Conservation (phyloP, 176 grass and related monocot genomes). For the Elymus sibiricus region DNA sequence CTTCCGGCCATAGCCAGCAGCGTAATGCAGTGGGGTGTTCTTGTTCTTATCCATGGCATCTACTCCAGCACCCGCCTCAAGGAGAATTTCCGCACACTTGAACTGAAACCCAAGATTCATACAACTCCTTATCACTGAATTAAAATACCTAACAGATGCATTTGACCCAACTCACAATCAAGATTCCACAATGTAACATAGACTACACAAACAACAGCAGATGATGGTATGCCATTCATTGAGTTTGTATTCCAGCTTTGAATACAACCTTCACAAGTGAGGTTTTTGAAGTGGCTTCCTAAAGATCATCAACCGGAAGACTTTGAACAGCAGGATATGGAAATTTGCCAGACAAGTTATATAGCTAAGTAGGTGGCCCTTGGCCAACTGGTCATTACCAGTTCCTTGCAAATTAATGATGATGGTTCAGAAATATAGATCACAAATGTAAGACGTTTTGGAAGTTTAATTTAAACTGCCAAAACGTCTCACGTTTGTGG, state of each 20-base stretch:
- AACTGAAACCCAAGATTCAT: conserved; percentile 43
- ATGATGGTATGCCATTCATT: not conserved
- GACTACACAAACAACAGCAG: not conserved
- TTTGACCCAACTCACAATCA: not conserved
- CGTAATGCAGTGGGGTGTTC: conserved; percentile 89
- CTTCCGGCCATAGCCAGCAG: conserved; percentile 79
- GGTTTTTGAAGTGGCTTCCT: not conserved
- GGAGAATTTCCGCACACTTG: conserved; percentile 66
- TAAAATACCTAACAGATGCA: not conserved
- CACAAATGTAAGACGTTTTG: no score
- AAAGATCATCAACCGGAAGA: not conserved
- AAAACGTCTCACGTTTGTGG: no score
- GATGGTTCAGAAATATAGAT: not conserved
- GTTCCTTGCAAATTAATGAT: not conserved
- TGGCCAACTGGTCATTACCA: conserved; percentile 10
- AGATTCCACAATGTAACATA: not conserved
- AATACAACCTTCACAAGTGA: not conserved
- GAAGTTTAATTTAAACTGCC: no score
- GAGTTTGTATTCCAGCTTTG: not conserved
- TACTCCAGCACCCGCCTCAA: conserved; percentile 65
- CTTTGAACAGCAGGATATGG: not conserved
- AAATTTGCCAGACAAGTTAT: not conserved
- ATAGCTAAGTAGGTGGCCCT: not conserved
- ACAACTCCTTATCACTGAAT: not conserved
- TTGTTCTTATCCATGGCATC: conserved; percentile 91